A percentile compares a stretch with the other conserved stretches of the same genome.
Evolutionary conservation across 345 rosid species (phyloP).

Genomic region (Lepidium aucheri): DNA sequence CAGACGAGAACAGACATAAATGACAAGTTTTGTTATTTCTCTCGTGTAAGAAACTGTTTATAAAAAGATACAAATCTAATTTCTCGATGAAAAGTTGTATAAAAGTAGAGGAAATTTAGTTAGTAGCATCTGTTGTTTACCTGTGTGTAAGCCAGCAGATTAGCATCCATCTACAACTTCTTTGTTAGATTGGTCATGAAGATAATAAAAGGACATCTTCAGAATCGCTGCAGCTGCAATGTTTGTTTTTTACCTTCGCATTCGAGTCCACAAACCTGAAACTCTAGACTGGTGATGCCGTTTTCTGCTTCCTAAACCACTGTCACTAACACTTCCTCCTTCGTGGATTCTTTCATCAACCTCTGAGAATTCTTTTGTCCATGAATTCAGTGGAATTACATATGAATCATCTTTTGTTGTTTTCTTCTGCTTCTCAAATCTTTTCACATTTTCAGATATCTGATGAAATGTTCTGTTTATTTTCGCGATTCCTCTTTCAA

Average conservation of each 20-base stretch:
- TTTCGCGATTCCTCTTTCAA: slow-evolving; percentile 89
- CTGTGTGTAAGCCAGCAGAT: slow-evolving; percentile 13
- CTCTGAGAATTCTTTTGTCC: slow-evolving; percentile 78
- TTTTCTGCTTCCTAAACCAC: slow-evolving; percentile 56
- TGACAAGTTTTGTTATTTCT: neutral
- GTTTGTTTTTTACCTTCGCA: slow-evolving; percentile 26
- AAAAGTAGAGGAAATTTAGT: slow-evolving; percentile 11
- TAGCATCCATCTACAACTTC: slow-evolving; percentile 13
- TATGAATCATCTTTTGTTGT: slow-evolving; percentile 76
- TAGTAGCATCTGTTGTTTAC: slow-evolving; percentile 27
- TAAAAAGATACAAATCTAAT: slow-evolving; percentile 13
- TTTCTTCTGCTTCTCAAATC: slow-evolving; percentile 58
- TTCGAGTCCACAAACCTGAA: slow-evolving; percentile 27
- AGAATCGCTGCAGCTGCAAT: neutral
- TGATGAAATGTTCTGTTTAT: slow-evolving; percentile 76
- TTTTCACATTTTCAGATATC: slow-evolving; percentile 86
- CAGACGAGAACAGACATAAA: neutral
- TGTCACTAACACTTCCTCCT: slow-evolving; percentile 86
- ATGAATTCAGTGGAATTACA: slow-evolving; percentile 68
- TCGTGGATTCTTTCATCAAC: slow-evolving; percentile 53
- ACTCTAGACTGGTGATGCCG: slow-evolving; percentile 41
- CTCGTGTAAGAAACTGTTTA: slow-evolving; percentile 5
- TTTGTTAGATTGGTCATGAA: slow-evolving; percentile 14
- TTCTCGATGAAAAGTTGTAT: neutral
- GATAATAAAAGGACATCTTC: slow-evolving; percentile 15